Conservation (phyloP, 495 filamentous ascomycete genomes). For the Xanthoparmelia taractica region DNA sequence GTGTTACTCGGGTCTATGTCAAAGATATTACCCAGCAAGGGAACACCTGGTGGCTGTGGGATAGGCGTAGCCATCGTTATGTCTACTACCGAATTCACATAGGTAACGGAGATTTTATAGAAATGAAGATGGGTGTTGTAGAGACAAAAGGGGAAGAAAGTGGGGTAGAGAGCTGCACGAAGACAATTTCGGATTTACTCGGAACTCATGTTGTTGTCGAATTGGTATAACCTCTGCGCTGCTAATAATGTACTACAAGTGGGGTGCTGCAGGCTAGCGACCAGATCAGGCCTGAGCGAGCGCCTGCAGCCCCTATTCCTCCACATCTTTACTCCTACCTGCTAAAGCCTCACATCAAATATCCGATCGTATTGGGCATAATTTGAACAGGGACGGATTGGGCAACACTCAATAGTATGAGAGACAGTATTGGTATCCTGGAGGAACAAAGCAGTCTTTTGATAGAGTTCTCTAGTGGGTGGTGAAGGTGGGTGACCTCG, state of each 20-base stretch:
- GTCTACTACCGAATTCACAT: neutral
- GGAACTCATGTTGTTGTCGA: neutral
- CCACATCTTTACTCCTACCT: no score
- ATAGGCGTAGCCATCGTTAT: slow-evolving; percentile 41
- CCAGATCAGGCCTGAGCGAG: neutral
- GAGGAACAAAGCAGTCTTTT: no score
- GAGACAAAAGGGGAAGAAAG: neutral
- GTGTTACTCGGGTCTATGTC: slow-evolving; percentile 55
- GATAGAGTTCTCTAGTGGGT: no score
- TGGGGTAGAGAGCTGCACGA: neutral
- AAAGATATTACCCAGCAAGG: slow-evolving; percentile 60
- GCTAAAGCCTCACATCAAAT: neutral
- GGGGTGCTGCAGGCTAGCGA: neutral
- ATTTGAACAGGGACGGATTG: neutral
- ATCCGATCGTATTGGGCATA: neutral
- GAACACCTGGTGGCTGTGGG: slow-evolving; percentile 58
- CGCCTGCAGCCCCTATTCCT: neutral
- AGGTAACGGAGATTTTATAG: neutral
- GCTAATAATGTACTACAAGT: no score
- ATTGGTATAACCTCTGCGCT: neutral
- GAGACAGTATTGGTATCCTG: neutral
- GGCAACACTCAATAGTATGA: neutral
- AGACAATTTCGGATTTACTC: slow-evolving; percentile 3
- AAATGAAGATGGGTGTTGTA: neutral
- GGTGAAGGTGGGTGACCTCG: no score